These are phyloP conservation scores for Citrullus mucosospermus DNA, from an alignment of 306 rosid species.

Conservation along the genomic window DNA sequence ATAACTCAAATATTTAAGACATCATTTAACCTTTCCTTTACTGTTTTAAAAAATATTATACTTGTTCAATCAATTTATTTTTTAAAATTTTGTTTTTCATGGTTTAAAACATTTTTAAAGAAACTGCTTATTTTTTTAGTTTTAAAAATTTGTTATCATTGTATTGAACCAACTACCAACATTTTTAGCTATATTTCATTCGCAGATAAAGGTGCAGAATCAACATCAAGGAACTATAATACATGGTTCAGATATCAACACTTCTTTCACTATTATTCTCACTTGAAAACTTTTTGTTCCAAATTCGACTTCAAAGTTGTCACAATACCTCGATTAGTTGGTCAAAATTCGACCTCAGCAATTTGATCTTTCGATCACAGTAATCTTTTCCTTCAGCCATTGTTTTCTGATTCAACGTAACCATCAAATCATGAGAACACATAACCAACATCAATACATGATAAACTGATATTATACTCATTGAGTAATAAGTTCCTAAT, in stretches of 20 bases:
- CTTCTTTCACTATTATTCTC: neutral
- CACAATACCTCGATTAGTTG: slow-evolving; percentile 72
- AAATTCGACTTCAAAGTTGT: neutral
- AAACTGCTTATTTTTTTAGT: neutral
- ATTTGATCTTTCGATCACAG: slow-evolving; percentile 74
- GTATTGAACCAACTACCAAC: neutral
- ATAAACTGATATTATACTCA: neutral
- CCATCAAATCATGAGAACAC: neutral
- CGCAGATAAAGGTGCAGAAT: neutral
- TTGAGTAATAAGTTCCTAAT: neutral
- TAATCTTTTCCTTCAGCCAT: slow-evolving; percentile 80
- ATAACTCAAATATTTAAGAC: neutral
- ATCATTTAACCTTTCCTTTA: neutral
- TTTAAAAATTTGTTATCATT: neutral
- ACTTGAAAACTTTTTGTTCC: neutral
- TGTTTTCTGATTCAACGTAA: slow-evolving; percentile 37
- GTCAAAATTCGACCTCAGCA: slow-evolving; percentile 82
- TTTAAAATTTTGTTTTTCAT: neutral
- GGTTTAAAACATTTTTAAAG: neutral
- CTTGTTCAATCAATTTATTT: neutral
- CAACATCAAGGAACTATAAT: neutral
- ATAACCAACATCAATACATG: neutral
- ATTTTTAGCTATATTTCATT: neutral
- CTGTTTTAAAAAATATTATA: neutral
- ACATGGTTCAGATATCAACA: neutral